phyloP scores from a whole-genome alignment of 768 basidiomycete species.

The Suillus discolor region DNA sequence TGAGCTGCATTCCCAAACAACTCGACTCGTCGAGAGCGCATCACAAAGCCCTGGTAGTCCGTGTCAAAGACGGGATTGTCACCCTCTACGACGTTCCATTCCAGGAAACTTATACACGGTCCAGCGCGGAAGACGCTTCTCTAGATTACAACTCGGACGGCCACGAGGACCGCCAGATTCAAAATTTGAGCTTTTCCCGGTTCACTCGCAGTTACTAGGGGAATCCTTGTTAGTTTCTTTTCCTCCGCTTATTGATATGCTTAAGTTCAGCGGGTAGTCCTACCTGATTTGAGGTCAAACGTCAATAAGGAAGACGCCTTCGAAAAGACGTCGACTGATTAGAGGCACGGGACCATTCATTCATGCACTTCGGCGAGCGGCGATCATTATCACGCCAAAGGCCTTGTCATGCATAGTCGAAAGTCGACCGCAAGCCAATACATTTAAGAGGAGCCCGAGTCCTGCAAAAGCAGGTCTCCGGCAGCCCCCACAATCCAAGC shows the following conservation, averaged over 20 bases:
- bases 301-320: slow-evolving; percentile 5
- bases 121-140: slow-evolving; percentile 73
- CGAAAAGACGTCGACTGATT: neutral
- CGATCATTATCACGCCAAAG: slow-evolving; percentile 56
- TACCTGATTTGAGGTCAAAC: slow-evolving; percentile 79
- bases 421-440: slow-evolving; percentile 22
- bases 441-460: slow-evolving; percentile 2
- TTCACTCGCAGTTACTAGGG: slow-evolving; percentile 89
- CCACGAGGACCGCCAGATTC: slow-evolving; percentile 64
- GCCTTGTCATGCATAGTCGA: slow-evolving; percentile 2
- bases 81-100: slow-evolving; percentile 81
- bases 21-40: slow-evolving; percentile 78
- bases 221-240: slow-evolving; percentile 92
- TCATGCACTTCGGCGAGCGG: slow-evolving; percentile 20
- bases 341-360: neutral
- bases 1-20: slow-evolving; percentile 87
- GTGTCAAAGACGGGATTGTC: slow-evolving; percentile 68
- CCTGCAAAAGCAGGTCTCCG: slow-evolving; percentile 21
- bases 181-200: slow-evolving; percentile 84
- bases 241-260: slow-evolving; percentile 90
- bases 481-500: slow-evolving; percentile 48
- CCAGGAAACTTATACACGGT: slow-evolving; percentile 79
- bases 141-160: slow-evolving; percentile 77
- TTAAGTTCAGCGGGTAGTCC: slow-evolving; percentile 87
- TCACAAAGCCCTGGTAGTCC: slow-evolving; percentile 65